These are phyloP conservation scores for Xerocomus nothofagi DNA, from an alignment of 1,284 basidiomycete species.

Conservation along the genomic window DNA sequence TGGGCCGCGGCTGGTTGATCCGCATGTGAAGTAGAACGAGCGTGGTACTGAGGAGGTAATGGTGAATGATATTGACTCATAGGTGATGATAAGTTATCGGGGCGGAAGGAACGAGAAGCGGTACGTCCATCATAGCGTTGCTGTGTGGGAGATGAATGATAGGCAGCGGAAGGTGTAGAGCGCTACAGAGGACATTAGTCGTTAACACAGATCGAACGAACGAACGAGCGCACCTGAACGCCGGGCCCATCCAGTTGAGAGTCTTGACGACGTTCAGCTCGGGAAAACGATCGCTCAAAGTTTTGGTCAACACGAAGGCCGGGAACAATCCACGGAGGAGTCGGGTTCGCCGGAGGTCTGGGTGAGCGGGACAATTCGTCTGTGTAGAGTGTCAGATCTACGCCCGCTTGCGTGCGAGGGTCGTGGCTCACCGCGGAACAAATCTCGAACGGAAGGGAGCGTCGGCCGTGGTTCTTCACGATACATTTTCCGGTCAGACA, in stretches of 20 bases:
- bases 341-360: slow-evolving; percentile 37
- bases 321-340: slow-evolving; percentile 41
- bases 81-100: slow-evolving; percentile 27
- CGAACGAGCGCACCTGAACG: slow-evolving; percentile 26
- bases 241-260: slow-evolving; percentile 32
- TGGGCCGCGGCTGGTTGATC: slow-evolving; percentile 29
- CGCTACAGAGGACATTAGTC: slow-evolving; percentile 22
- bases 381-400: slow-evolving; percentile 22
- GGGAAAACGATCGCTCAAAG: slow-evolving; percentile 27
- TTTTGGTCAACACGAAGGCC: slow-evolving; percentile 33
- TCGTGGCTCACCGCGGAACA: slow-evolving; percentile 58
- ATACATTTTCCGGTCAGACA: slow-evolving; percentile 43
- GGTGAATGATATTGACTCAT: slow-evolving; percentile 26
- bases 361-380: slow-evolving; percentile 47
- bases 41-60: slow-evolving; percentile 21
- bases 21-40: slow-evolving; percentile 32
- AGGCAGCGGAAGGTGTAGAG: slow-evolving; percentile 21
- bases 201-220: neutral
- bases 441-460: slow-evolving; percentile 73
- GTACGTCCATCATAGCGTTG: slow-evolving; percentile 30
- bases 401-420: neutral
- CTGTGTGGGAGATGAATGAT: slow-evolving; percentile 27
- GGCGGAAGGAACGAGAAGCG: slow-evolving; percentile 16
- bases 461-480: slow-evolving; percentile 53
- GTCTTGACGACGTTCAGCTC: slow-evolving; percentile 28